phyloP scores from a whole-genome alignment of 1,284 basidiomycete species.

The Earliella scabrosa region DNA sequence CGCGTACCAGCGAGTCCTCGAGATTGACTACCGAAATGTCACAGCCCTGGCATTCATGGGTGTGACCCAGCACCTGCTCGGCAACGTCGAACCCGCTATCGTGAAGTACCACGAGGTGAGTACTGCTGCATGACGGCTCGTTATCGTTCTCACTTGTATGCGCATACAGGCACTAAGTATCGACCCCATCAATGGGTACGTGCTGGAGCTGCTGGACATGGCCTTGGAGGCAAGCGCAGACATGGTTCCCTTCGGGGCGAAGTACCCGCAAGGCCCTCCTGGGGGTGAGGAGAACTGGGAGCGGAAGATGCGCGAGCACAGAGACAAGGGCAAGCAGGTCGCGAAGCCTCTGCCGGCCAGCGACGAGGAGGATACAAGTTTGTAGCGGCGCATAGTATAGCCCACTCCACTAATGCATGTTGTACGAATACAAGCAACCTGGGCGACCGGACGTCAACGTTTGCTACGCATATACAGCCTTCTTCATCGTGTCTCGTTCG shows the following conservation, averaged over 20 bases:
- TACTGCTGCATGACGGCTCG: no score
- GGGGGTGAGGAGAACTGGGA: constrained; percentile 35
- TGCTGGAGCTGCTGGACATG: constrained; percentile 85
- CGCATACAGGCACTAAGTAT: constrained; percentile 73
- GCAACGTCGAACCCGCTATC: constrained; percentile 79
- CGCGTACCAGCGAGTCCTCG: constrained; percentile 77
- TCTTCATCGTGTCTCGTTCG: constrained; percentile 36
- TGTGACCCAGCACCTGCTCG: constrained; percentile 79
- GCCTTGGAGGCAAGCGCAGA: constrained; percentile 60
- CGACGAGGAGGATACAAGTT: constrained; percentile 20
- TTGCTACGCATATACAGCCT: constrained; percentile 18
- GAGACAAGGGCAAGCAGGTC: constrained; percentile 32
- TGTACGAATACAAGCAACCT: neutral
- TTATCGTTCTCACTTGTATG: neutral
- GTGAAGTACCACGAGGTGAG: constrained; percentile 86
- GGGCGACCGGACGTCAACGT: neutral
- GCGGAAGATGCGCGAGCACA: constrained; percentile 36
- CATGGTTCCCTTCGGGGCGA: constrained; percentile 26
- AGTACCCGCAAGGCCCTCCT: constrained; percentile 27
- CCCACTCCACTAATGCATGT: neutral
- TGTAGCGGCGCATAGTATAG: constrained; percentile 1
- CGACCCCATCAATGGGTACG: constrained; percentile 84
- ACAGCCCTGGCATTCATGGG: constrained; percentile 84
- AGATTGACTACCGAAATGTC: constrained; percentile 80
- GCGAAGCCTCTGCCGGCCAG: constrained; percentile 7